Percentiles rank a stretch among this genome's conserved stretches.
These are phyloP conservation scores for Sugiyamaella americana DNA, from an alignment of 805 yeast species.

Conservation along the genomic window DNA sequence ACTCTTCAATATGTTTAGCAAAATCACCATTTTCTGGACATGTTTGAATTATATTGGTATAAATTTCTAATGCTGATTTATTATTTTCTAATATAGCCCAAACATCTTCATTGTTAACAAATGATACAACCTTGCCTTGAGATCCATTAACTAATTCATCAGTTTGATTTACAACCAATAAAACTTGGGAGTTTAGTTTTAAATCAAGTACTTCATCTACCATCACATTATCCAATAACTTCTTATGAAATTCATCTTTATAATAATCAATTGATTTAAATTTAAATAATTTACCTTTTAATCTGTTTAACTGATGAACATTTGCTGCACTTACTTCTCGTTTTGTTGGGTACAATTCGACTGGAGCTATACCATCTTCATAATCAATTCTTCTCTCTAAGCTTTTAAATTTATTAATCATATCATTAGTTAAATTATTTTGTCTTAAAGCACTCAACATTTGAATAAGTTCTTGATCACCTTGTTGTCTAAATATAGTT, in stretches of 20 bases:
- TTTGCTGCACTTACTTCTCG: slow-evolving; percentile 79
- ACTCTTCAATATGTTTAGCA: not conserved
- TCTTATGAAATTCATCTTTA: slow-evolving; percentile 13
- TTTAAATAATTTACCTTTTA: slow-evolving; percentile 43
- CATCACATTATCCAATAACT: slow-evolving; percentile 51
- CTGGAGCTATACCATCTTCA: slow-evolving; percentile 77
- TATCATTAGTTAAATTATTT: slow-evolving; percentile 52
- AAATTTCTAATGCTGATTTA: not conserved
- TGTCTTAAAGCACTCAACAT: slow-evolving; percentile 77
- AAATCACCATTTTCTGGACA: not conserved
- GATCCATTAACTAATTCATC: slow-evolving; percentile 83
- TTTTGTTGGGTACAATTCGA: slow-evolving; percentile 82
- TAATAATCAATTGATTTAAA: slow-evolving; percentile 40
- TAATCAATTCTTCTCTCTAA: slow-evolving; percentile 50
- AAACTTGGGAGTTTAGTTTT: slow-evolving; percentile 86
- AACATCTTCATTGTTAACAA: slow-evolving; percentile 29
- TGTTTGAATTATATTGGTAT: not conserved
- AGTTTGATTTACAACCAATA: slow-evolving; percentile 63
- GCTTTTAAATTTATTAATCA: slow-evolving; percentile 42
- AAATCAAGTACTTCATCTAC: slow-evolving; percentile 59
- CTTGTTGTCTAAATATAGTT: slow-evolving; percentile 77
- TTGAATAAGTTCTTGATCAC: slow-evolving; percentile 60
- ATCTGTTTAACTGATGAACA: slow-evolving; percentile 39
- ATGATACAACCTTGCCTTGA: slow-evolving; percentile 63
- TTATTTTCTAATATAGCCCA: not conserved